Percentiles rank a stretch among this genome's conserved stretches.
Conservation (phyloP, 2,329 filamentous ascomycete genomes). For the Xylariomycetidae sp. region DNA sequence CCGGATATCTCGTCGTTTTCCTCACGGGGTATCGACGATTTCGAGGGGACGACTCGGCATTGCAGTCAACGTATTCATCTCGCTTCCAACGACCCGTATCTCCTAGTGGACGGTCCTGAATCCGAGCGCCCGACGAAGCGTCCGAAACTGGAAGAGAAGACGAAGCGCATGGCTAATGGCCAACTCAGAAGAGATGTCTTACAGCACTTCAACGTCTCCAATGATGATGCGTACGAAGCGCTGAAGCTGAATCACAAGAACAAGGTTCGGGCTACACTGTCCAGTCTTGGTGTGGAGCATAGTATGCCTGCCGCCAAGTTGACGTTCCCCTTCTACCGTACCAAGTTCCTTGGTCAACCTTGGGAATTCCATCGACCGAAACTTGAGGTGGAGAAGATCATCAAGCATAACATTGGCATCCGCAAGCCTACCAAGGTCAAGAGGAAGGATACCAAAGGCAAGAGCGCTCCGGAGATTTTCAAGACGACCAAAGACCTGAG, state of each 20-base stretch:
- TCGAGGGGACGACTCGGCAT: constrained; percentile 64
- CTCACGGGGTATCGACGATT: constrained; percentile 73
- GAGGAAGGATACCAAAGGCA: constrained; percentile 75
- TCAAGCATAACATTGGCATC: constrained; percentile 22
- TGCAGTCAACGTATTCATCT: constrained; percentile 74
- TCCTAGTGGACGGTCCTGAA: constrained; percentile 75
- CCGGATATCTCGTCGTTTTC: constrained; percentile 53
- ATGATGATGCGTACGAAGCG: constrained; percentile 91
- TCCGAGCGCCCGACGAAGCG: constrained; percentile 58
- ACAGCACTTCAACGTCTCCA: constrained; percentile 89
- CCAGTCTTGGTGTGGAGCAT: constrained; percentile 89
- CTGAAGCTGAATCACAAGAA: constrained; percentile 96
- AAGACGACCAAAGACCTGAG: constrained; percentile 75
- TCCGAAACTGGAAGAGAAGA: constrained; percentile 47
- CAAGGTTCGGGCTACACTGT: constrained; percentile 88
- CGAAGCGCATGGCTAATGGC: constrained; percentile 61
- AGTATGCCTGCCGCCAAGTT: constrained; percentile 85
- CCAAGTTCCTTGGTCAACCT: constrained; percentile 69
- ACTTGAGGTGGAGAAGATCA: constrained; percentile 59
- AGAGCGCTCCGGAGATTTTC: constrained; percentile 73
- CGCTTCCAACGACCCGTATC: constrained; percentile 80
- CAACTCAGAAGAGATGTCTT: constrained; percentile 67
- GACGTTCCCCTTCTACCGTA: constrained; percentile 94
- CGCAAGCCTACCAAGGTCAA: constrained; percentile 63
- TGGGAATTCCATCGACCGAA: constrained; percentile 59